phyloP scores from a whole-genome alignment of 2,329 filamentous ascomycete species.

The Chaetomiaceae sp. region DNA sequence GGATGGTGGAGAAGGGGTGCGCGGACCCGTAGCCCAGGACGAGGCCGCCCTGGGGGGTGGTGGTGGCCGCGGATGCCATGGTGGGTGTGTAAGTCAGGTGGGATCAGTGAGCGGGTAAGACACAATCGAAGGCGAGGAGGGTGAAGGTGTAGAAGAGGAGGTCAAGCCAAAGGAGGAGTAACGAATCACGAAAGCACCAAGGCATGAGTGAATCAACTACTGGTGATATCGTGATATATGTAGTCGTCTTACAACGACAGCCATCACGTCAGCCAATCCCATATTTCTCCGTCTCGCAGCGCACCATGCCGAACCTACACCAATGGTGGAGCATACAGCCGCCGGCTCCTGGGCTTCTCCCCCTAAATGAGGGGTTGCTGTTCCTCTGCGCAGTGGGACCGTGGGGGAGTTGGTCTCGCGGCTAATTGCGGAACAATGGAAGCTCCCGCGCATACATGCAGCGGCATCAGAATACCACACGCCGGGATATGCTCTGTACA shows the following conservation, averaged over 20 bases:
- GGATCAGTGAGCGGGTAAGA: neutral
- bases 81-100: neutral
- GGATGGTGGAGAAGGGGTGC: conserved; percentile 51
- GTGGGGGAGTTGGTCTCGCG: too few relatives aligned
- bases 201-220: too few relatives aligned
- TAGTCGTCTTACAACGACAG: neutral
- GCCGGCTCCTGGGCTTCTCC: conserved; percentile 4
- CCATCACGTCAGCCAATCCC: conserved; percentile 10
- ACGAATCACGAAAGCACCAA: too few relatives aligned
- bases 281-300: conserved; percentile 16
- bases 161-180: neutral
- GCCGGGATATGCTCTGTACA: too few relatives aligned
- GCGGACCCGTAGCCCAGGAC: conserved; percentile 45
- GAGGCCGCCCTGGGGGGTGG: conserved; percentile 24
- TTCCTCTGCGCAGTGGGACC: conserved; percentile 3
- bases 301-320: conserved; percentile 10
- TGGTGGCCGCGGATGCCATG: neutral
- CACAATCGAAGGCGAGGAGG: neutral
- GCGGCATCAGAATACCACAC: too few relatives aligned
- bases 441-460: neutral
- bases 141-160: neutral
- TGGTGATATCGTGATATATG: neutral
- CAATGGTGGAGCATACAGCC: conserved; percentile 12
- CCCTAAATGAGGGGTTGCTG: conserved; percentile 10
- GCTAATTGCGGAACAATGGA: conserved; percentile 11